Evolutionary conservation across 2,329 filamentous ascomycete genomes (phyloP), one percentile per base, ranked within the genome.

Genomic region (Curvularia sp.): DNA sequence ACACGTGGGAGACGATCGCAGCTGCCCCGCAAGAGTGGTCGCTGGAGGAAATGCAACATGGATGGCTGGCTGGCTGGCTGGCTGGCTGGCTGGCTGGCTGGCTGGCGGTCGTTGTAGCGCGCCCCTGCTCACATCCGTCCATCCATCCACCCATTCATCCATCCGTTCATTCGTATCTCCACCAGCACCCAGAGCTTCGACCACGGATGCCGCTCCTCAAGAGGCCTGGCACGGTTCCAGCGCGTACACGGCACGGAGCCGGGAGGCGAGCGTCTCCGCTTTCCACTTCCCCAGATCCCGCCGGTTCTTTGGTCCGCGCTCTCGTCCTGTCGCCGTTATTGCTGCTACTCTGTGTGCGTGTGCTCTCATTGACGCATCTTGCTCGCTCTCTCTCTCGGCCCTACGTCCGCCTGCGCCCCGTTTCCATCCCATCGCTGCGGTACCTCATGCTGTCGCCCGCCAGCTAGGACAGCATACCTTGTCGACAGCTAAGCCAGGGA

Each of bases 261-360:
- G 51, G 42, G 45, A 53, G 55, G 55, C 55, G 43, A 48, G 42
- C 46, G 46, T 49, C 55, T 58, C 55, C 55, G 46, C 55, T 58
- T 58, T 50, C 56, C 52, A 38, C 60, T 60, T 60, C 60, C 60
- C 60, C 60, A 62, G 57, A 58, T 53, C 55, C 55, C 55, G 43
- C 47, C 48, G 56, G 52, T 55, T 55, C 46, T 50, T 50, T 59
- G 56, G 53, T 49, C 59, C 52, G 55, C 59, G 55, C 45, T 48
- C 21, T 41, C 45, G 49, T 61, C 27, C 34, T 47, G 42, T n/a
- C 15, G 25, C 10, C 39, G 39, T 5, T 42, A 5, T 42, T 32
- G 53, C 41, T 27, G 48, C 48, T 41, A 39, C 53, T 48, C 57
- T 28, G 46, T 19, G 18, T 23, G 19, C 19, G 39, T 19, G 39